Evolutionary conservation across 2,329 filamentous ascomycete genomes (phyloP).

Genomic region (Aquanectria penicillioides): DNA sequence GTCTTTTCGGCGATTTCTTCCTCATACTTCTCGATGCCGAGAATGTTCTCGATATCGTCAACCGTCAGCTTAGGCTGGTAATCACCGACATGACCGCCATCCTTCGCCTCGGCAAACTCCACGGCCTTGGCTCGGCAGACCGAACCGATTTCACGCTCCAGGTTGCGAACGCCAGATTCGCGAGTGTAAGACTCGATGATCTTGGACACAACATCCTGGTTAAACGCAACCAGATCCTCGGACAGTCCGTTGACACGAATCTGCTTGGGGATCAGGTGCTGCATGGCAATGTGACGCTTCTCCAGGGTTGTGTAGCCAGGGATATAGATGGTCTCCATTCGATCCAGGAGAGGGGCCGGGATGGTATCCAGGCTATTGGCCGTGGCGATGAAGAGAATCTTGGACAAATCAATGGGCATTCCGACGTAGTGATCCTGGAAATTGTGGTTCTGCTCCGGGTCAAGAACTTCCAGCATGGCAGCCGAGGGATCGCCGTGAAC

Average conservation of each 20-base stretch:
- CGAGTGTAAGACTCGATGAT: conserved; percentile 97
- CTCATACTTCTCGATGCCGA: conserved; percentile 93
- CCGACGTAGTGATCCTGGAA: conserved; percentile 98
- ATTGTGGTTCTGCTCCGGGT: conserved; percentile 94
- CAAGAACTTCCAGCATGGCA: conserved; percentile 96
- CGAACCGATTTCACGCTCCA: conserved; percentile 94
- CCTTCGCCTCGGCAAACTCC: conserved; percentile 90
- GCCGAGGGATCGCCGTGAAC: conserved; percentile 96
- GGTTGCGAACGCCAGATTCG: conserved; percentile 93
- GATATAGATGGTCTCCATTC: conserved; percentile 95
- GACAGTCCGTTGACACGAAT: conserved; percentile 88
- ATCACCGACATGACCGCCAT: conserved; percentile 71
- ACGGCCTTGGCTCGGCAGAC: conserved; percentile 97
- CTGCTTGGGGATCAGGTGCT: conserved; percentile 96
- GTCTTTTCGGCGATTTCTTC: conserved; percentile 93
- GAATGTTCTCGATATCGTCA: conserved; percentile 86
- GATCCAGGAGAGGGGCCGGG: conserved; percentile 89
- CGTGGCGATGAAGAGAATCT: conserved; percentile 96
- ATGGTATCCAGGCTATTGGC: conserved; percentile 96
- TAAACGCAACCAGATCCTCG: conserved; percentile 78
- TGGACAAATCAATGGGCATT: conserved; percentile 94
- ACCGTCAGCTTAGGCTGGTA: conserved; percentile 81
- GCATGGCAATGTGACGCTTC: conserved; percentile 92
- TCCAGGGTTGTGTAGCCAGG: conserved; percentile 97
- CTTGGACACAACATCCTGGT: conserved; percentile 88